Conservation (phyloP, 768 basidiomycete species). For the Ramaria sp. region DNA sequence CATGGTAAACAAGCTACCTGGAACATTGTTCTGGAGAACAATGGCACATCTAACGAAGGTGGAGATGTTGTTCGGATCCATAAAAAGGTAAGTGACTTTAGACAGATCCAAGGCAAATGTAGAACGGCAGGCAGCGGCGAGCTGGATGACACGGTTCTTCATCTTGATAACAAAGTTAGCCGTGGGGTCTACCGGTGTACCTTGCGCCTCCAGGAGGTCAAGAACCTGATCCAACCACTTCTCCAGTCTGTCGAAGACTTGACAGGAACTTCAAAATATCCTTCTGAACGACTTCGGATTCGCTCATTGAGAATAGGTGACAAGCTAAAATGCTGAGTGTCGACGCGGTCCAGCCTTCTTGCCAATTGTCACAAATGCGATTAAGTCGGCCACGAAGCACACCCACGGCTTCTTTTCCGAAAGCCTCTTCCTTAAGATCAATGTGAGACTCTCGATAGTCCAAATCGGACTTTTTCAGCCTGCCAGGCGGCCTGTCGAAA, state of each 20-base stretch:
- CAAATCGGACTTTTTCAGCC: conserved; percentile 20
- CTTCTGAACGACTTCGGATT: conserved; percentile 8
- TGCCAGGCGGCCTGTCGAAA: conserved; percentile 36
- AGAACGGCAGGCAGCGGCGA: conserved; percentile 31
- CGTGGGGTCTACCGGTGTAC: conserved; percentile 9
- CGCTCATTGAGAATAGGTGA: conserved; percentile 26
- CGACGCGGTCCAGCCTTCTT: conserved; percentile 21
- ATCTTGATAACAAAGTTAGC: conserved; percentile 12
- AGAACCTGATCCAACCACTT: conserved; percentile 27
- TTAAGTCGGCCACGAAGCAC: conserved; percentile 26
- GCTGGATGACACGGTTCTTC: conserved; percentile 20
- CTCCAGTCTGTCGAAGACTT: conserved; percentile 21
- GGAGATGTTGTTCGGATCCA: conserved; percentile 16
- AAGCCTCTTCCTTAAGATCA: conserved; percentile 24
- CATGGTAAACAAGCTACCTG: conserved; percentile 5
- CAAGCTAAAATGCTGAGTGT: conserved; percentile 24
- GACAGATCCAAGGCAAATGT: conserved; percentile 27
- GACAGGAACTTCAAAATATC: conserved; percentile 20
- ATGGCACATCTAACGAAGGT: conserved; percentile 25
- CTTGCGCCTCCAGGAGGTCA: conserved; percentile 13
- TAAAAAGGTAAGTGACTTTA: conserved; percentile 12
- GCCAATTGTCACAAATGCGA: conserved; percentile 32
- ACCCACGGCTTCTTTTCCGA: conserved; percentile 25
- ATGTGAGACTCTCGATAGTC: conserved; percentile 29
- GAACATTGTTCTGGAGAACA: conserved; percentile 21